phyloP scores from a whole-genome alignment of 179 eudicot genomes.

The Beta lomatogona region DNA sequence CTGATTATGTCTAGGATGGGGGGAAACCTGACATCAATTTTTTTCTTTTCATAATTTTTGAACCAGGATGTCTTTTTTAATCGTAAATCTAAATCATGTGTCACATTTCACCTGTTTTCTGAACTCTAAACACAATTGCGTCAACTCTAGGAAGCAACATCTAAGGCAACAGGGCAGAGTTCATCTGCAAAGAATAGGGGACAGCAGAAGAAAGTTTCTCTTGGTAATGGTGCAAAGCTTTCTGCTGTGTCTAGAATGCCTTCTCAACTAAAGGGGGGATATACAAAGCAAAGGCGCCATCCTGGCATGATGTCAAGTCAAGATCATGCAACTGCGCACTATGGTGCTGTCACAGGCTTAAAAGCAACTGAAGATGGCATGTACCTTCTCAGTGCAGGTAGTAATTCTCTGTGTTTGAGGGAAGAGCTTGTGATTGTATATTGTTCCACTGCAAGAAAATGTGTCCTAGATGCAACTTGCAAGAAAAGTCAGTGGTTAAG shows the following conservation, averaged over 20 bases:
- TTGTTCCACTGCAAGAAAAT: not conserved
- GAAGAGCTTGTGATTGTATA: not conserved
- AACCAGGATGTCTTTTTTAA: not conserved
- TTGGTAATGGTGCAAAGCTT: constrained; percentile 51
- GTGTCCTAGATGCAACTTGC: not conserved
- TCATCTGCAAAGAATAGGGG: constrained; percentile 50
- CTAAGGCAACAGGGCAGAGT: constrained; percentile 46
- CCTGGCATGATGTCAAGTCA: constrained; percentile 84
- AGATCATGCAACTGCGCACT: constrained; percentile 94
- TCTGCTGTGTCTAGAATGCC: constrained; percentile 37
- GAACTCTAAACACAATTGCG: not conserved
- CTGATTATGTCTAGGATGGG: not conserved
- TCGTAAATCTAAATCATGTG: not conserved
- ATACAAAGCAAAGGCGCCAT: constrained; percentile 74
- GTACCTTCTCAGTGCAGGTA: constrained; percentile 97
- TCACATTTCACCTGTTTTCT: not conserved
- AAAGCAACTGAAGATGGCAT: constrained; percentile 89
- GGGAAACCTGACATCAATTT: not conserved
- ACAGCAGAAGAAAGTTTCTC: constrained; percentile 48
- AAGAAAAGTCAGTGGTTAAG: not conserved
- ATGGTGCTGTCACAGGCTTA: constrained; percentile 87
- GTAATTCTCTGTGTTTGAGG: constrained; percentile 3
- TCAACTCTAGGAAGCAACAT: constrained; percentile 44
- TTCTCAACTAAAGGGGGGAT: constrained; percentile 50
- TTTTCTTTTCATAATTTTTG: not conserved